Evolutionary conservation across 345 rosid species (phyloP), one percentile per base, ranked within the genome.

Genomic region (Salix caprea): DNA sequence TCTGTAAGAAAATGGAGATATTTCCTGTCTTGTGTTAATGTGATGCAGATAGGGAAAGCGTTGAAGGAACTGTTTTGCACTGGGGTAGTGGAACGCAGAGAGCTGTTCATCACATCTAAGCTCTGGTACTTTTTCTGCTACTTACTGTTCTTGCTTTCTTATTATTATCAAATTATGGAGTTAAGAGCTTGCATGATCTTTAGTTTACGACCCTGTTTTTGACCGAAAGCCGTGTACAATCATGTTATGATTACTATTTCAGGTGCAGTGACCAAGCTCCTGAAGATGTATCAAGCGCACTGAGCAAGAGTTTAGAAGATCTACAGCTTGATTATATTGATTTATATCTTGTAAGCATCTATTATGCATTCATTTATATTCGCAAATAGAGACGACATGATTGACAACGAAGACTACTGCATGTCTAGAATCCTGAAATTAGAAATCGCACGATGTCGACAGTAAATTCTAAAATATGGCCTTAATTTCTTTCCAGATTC

Each of bases 201-300:
- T 36, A 69, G 39, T 48, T 74, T 37, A 65, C 50, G 58, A 39
- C 32, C n/a, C 44, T 71, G 44, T 2, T 26, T 21, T 26, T 54
- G 52, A 32, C 12, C 9, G 1, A 34, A 62, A 42, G 30, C 60
- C 13, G 3, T 48, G 0, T 4, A n/a, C 13, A n/a, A 56, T 21
- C 14, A n/a, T 39, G 69, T 5, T 16, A 56, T 73, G 7, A 13
- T 72, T 26, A 36, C 21, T 67, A 16, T 36, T 60, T n/a, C 82
- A 88, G 91, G 91, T 79, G 87, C 72, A 78, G 90, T 54, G 88
- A 88, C 73, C 90, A 84, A 30, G 76, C 83, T 54, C 85, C 89
- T 36, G 89, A 85, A 81, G 93, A 89, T 28, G 91, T 89, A 58
- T 79, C 88, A 1, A 81, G 82, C 79, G 86, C 89, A 40, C 68